Percentiles rank a stretch among this genome's conserved stretches.
Evolutionary conservation across 2,329 filamentous ascomycete species (phyloP).

Genomic region (Aspergillus nomiae): DNA sequence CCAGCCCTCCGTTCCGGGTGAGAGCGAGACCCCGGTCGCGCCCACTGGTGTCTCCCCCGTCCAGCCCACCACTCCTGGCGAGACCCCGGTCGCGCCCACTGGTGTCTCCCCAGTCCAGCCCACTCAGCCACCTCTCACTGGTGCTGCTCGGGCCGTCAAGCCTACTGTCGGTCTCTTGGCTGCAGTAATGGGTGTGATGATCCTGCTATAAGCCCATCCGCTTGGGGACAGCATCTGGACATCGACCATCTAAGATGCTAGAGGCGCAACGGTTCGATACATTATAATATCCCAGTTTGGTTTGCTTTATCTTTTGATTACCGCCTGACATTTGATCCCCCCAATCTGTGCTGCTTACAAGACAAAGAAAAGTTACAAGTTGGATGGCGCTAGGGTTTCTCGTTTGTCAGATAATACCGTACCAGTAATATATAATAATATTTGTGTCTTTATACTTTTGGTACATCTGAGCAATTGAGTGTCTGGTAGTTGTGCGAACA

Average conservation of each 20-base stretch:
- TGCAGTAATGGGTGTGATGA: constrained; percentile 40
- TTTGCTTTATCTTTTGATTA: not conserved
- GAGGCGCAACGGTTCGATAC: not conserved
- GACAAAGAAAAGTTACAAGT: constrained; percentile 5
- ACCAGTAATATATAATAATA: constrained; percentile 39
- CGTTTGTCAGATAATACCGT: constrained; percentile 9
- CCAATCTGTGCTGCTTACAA: not conserved
- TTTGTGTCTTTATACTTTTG: not conserved
- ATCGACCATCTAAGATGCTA: not conserved
- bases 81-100: constrained; percentile 9
- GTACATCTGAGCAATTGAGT: not conserved
- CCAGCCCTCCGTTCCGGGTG: constrained; percentile 11
- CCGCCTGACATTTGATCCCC: constrained; percentile 5
- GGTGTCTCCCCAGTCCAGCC: constrained; percentile 16
- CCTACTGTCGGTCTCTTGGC: constrained; percentile 39
- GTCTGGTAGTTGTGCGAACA: not conserved
- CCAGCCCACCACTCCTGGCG: not conserved
- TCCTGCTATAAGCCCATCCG: constrained; percentile 36
- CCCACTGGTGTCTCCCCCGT: not conserved
- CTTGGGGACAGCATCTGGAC: not conserved
- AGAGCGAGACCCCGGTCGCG: not conserved
- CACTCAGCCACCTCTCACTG: constrained; percentile 28
- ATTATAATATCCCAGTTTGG: not conserved
- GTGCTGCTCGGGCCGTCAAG: constrained; percentile 39
- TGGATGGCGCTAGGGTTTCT: not conserved